phyloP scores from a whole-genome alignment of 2,329 filamentous ascomycete species.

The Emmonsiellopsis sp. region DNA sequence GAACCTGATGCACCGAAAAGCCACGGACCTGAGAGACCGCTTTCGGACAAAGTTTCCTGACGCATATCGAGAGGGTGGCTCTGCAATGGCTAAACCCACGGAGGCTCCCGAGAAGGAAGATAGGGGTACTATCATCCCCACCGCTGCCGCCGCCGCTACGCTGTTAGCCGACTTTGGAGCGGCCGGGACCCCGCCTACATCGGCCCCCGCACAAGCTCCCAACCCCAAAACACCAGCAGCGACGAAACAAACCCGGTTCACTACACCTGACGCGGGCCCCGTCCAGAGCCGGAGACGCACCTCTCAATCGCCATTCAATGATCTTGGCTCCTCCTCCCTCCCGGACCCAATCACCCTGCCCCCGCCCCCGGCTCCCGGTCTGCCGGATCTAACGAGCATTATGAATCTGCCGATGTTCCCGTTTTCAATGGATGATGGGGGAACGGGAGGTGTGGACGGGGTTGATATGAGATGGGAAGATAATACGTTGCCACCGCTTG shows the following conservation, averaged over 20 bases:
- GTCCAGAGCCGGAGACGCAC: background rate
- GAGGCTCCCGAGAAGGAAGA: constrained; percentile 4
- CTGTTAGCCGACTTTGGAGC: no score
- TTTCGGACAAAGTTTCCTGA: constrained; percentile 52
- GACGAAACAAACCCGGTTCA: constrained; percentile 2
- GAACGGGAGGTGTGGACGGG: constrained; percentile 9
- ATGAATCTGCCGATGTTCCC: constrained; percentile 13
- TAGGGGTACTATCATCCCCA: background rate
- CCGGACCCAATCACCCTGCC: constrained; percentile 23
- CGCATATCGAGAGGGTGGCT: constrained; percentile 41
- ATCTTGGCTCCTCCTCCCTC: background rate
- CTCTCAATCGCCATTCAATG: background rate
- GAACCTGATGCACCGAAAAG: constrained; percentile 41
- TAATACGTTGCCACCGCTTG: constrained; percentile 31
- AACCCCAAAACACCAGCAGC: constrained; percentile 9
- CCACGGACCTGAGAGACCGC: constrained; percentile 53
- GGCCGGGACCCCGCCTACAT: background rate
- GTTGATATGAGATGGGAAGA: constrained; percentile 22
- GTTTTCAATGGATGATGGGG: constrained; percentile 25
- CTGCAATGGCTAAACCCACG: constrained; percentile 24
- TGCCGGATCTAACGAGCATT: constrained; percentile 8
- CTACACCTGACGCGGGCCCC: constrained; percentile 1
- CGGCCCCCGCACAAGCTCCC: background rate
- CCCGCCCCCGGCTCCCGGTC: constrained; percentile 19
- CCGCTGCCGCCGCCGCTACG: background rate